phyloP scores from a whole-genome alignment of 2,329 filamentous ascomycete species.

The Paecilomyces sp. region DNA sequence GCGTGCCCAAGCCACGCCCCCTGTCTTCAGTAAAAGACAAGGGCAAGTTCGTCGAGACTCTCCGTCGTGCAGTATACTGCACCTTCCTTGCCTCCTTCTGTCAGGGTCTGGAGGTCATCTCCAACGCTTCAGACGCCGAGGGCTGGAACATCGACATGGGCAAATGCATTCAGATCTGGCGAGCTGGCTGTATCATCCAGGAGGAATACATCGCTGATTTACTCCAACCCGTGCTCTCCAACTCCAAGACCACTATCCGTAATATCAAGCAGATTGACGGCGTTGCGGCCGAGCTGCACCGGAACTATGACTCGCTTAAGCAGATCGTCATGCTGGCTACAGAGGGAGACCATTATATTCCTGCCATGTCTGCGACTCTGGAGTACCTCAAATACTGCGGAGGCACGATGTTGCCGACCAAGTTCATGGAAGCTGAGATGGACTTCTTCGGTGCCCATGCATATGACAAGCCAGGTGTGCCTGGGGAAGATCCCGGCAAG shows the following conservation, averaged over 20 bases:
- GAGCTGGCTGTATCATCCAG: constrained; percentile 64
- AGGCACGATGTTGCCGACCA: constrained; percentile 55
- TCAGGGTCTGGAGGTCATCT: constrained; percentile 60
- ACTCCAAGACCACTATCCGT: constrained; percentile 17
- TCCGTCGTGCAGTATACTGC: constrained; percentile 56
- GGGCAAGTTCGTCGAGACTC: constrained; percentile 47
- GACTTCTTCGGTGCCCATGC: constrained; percentile 65
- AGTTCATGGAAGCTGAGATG: constrained; percentile 64
- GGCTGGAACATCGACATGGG: constrained; percentile 47
- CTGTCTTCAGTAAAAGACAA: constrained; percentile 24
- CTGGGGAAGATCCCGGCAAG: constrained; percentile 45
- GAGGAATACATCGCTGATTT: constrained; percentile 58
- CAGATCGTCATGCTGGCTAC: constrained; percentile 48
- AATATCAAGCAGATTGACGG: constrained; percentile 36
- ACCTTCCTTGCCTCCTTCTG: constrained; percentile 56
- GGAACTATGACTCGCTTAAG: constrained; percentile 47
- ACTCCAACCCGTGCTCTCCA: constrained; percentile 33
- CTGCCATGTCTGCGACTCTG: constrained; percentile 53
- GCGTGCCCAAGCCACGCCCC: constrained; percentile 32
- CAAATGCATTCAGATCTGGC: constrained; percentile 52
- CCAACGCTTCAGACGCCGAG: constrained; percentile 50
- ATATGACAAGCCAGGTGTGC: constrained; percentile 48
- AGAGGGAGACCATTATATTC: constrained; percentile 53
- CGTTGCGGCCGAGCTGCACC: constrained; percentile 49
- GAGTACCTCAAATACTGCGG: constrained; percentile 62